phyloP scores from a whole-genome alignment of 306 rosid genomes.

The Cicer yamashitae region DNA sequence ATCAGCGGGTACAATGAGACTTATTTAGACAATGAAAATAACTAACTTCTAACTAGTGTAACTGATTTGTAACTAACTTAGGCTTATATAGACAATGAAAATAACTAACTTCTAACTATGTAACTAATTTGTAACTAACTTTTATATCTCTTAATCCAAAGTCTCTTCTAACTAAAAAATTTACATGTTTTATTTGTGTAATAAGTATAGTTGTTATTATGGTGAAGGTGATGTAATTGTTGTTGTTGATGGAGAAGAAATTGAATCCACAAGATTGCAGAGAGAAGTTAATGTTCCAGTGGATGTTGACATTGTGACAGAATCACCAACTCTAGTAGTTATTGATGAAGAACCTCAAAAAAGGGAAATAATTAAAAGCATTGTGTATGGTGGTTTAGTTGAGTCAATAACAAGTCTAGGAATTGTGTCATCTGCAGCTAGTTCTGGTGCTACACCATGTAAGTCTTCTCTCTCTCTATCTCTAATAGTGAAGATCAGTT shows the following conservation, averaged over 20 bases:
- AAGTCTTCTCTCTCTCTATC: conserved; percentile 18
- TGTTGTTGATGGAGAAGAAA: conserved; percentile 23
- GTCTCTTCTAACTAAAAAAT: background rate
- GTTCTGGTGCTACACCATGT: conserved; percentile 74
- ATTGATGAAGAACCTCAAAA: conserved; percentile 39
- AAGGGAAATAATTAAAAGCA: conserved; percentile 68
- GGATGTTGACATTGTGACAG: conserved; percentile 32
- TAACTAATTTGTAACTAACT: too few relatives aligned
- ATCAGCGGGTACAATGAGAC: too few relatives aligned
- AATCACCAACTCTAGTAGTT: conserved; percentile 1
- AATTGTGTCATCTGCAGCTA: conserved; percentile 79
- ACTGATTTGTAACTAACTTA: too few relatives aligned
- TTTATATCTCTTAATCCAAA: too few relatives aligned
- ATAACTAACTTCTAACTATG: too few relatives aligned
- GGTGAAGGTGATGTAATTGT: conserved; percentile 47
- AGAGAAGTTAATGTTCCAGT: conserved; percentile 30
- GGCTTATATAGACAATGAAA: too few relatives aligned
- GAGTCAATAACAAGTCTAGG: conserved; percentile 82
- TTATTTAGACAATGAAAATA: too few relatives aligned
- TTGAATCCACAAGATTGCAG: conserved; percentile 25
- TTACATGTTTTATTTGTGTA: conserved; percentile 11
- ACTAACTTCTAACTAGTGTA: too few relatives aligned
- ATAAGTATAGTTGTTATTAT: conserved; percentile 12
- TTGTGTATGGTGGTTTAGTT: conserved; percentile 76
- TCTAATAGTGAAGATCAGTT: conserved; percentile 15